Conservation (phyloP, 208 protist species). For the Naegleria lovaniensis region DNA sequence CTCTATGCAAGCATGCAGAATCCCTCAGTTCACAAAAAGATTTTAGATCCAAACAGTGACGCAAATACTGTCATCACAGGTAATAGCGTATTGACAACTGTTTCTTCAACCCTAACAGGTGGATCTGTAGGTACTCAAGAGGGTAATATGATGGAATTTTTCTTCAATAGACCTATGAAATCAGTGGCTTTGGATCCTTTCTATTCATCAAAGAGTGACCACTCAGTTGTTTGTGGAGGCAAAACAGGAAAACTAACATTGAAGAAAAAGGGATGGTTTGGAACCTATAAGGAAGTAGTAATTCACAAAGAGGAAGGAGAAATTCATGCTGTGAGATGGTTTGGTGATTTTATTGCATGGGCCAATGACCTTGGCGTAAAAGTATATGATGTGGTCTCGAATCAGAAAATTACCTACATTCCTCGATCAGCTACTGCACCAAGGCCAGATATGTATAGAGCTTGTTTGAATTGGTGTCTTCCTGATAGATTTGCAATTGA, state of each 20-base stretch:
- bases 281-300: constrained; percentile 44
- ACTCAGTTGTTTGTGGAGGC: constrained; percentile 54
- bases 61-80: background rate
- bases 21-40: background rate
- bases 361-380: constrained; percentile 61
- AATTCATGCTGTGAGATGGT: constrained; percentile 56
- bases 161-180: constrained; percentile 49
- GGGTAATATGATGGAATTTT: constrained; percentile 35
- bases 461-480: constrained; percentile 12
- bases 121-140: constrained; percentile 32
- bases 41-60: background rate
- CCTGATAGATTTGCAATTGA: background rate
- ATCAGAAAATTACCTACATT: constrained; percentile 62
- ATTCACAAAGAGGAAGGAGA: constrained; percentile 63
- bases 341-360: constrained; percentile 59
- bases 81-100: background rate
- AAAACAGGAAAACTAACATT: constrained; percentile 55
- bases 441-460: constrained; percentile 50
- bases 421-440: constrained; percentile 38
- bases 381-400: constrained; percentile 55
- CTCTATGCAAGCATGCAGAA: background rate
- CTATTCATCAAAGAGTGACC: constrained; percentile 49
- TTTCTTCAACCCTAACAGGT: background rate
- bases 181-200: constrained; percentile 58
- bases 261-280: constrained; percentile 54